phyloP scores from a whole-genome alignment of 371 early-diverging fungal genomes.

The Mortierella sp. region DNA sequence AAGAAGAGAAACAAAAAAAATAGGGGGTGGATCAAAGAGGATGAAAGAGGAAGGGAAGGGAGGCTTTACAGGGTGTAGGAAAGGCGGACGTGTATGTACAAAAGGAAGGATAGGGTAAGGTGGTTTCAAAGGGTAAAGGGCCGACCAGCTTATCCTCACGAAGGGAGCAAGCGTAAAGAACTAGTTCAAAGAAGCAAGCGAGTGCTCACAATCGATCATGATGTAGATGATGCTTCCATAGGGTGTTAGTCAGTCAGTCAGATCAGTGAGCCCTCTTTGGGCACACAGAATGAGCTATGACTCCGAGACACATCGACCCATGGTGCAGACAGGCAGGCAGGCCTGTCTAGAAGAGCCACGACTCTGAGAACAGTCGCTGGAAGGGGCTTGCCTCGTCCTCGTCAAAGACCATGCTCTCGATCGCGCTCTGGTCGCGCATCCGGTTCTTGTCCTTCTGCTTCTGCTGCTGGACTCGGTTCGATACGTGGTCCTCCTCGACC shows the following conservation, averaged over 20 bases:
- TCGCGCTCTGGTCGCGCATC: conserved; percentile 30
- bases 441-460: conserved; percentile 2
- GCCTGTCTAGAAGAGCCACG: conserved; percentile 41
- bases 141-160: no score
- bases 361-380: conserved; percentile 42
- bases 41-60: background rate
- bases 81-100: no score
- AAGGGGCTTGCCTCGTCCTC: conserved; percentile 46
- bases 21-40: background rate
- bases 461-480: conserved; percentile 5
- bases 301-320: no score
- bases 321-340: background rate
- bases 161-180: no score
- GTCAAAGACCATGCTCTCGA: conserved; percentile 18
- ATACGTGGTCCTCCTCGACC: conserved; percentile 33
- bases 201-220: no score
- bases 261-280: no score
- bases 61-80: background rate
- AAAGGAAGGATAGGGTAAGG: no score
- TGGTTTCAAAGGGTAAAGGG: no score
- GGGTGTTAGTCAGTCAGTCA: no score
- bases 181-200: no score
- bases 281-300: no score
- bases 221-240: no score
- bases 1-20: background rate